Conservation (phyloP, 2,329 filamentous ascomycete genomes). For the Cladosporium colombiae region DNA sequence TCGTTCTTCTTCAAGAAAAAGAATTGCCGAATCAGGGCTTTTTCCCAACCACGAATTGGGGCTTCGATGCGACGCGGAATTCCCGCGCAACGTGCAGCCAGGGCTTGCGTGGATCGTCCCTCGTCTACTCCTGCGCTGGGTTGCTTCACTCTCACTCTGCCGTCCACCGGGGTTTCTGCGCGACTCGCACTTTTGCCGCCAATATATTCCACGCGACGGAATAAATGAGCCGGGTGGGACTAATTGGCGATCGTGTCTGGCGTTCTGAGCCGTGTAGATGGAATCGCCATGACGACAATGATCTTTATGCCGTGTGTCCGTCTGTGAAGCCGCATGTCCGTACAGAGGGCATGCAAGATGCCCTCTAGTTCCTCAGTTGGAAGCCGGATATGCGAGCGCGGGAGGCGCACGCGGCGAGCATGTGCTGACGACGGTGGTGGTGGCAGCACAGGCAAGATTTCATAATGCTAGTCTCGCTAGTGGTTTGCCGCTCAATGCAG, state of each 20-base stretch:
- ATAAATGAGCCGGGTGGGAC: neutral
- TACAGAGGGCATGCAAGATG: neutral
- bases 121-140: neutral
- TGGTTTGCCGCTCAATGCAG: neutral
- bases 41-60: neutral
- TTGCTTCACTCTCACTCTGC: neutral
- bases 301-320: neutral
- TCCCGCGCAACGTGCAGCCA: neutral
- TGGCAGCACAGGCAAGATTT: slow-evolving; percentile 4
- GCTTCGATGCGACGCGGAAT: neutral
- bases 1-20: neutral
- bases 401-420: neutral
- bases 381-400: neutral
- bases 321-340: neutral
- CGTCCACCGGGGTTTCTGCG: neutral
- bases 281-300: neutral
- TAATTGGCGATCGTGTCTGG: slow-evolving; percentile 5
- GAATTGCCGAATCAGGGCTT: neutral
- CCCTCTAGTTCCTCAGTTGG: neutral
- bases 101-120: neutral
- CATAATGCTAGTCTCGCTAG: neutral
- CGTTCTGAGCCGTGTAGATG: neutral
- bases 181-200: slow-evolving; percentile 3
- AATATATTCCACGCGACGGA: neutral
- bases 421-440: neutral